Conservation (phyloP, 805 yeast species). For the Candida xyloterini region DNA sequence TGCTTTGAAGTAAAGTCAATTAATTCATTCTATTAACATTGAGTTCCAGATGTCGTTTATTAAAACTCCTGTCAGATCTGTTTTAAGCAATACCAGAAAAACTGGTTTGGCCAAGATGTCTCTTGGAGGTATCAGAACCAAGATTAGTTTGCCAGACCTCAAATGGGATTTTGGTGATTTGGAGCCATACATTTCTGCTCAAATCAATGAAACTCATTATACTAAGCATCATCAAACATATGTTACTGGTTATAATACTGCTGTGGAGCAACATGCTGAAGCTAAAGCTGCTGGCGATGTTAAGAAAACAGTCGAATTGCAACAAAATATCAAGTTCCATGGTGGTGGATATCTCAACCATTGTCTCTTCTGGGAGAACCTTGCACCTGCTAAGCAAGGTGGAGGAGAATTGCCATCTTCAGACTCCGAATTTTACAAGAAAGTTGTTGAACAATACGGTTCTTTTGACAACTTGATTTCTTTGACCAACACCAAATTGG, state of each 20-base stretch:
- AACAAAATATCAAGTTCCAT: constrained; percentile 80
- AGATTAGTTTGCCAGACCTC: constrained; percentile 75
- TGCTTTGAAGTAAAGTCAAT: neutral
- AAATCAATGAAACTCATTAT: constrained; percentile 84
- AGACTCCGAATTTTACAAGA: constrained; percentile 55
- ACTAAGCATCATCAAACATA: constrained; percentile 91
- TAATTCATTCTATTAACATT: constrained; percentile 1
- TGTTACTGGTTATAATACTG: constrained; percentile 79
- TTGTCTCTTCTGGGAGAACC: constrained; percentile 80
- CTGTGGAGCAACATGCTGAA: constrained; percentile 67
- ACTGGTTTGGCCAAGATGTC: constrained; percentile 15
- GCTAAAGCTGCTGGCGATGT: constrained; percentile 60
- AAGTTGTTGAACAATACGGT: constrained; percentile 65
- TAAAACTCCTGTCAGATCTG: constrained; percentile 28
- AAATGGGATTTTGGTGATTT: constrained; percentile 82
- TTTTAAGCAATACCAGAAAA: constrained; percentile 13
- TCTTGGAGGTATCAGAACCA: constrained; percentile 44
- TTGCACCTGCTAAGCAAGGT: constrained; percentile 70
- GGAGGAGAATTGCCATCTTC: constrained; percentile 70
- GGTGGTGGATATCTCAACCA: constrained; percentile 93
- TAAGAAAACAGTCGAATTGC: constrained; percentile 57
- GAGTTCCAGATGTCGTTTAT: constrained; percentile 22
- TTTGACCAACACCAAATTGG: constrained; percentile 65
- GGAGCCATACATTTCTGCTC: constrained; percentile 83
- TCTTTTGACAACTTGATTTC: constrained; percentile 64